Percentiles rank a stretch among this genome's conserved stretches.
Conservation (phyloP, 2,329 filamentous ascomycete species). For the Sclerotiophoma versabilis region DNA sequence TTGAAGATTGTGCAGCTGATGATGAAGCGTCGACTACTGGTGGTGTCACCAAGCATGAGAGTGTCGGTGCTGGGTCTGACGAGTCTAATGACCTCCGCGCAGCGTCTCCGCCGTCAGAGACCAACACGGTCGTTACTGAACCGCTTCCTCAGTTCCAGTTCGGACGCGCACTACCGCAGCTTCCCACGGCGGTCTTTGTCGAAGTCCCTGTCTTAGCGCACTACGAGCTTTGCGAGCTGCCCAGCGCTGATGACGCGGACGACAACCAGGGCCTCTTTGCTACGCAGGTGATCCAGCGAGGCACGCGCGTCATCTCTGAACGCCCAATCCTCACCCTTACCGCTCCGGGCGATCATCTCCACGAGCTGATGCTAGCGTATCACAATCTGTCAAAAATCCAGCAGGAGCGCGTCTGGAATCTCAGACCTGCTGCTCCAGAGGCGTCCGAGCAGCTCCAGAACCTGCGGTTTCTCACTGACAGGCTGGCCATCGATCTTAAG, state of each 20-base stretch:
- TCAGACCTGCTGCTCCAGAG: constrained; percentile 2
- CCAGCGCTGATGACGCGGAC: background rate
- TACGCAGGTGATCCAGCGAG: constrained; percentile 10
- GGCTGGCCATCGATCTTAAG: background rate
- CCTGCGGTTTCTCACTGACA: constrained; percentile 1
- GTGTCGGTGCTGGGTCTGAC: background rate
- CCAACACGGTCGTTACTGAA: constrained; percentile 8
- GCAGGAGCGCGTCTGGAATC: constrained; percentile 7
- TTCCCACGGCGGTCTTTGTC: background rate
- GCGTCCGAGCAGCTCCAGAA: constrained; percentile 7
- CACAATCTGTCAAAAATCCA: constrained; percentile 7
- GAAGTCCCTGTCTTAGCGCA: constrained; percentile 7
- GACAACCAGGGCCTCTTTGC: constrained; percentile 19
- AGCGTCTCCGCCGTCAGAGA: background rate
- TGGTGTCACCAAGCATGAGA: background rate
- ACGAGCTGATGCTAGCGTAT: constrained; percentile 9
- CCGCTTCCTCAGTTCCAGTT: background rate
- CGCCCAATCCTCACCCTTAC: constrained; percentile 13
- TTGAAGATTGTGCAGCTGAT: background rate
- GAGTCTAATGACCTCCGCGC: background rate
- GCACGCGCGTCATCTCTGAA: constrained; percentile 27
- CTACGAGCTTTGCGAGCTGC: constrained; percentile 11
- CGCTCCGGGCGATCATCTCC: constrained; percentile 3
- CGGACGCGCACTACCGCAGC: background rate
- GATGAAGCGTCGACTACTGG: background rate